These are phyloP conservation scores for Pulveroboletus sp. DNA, from an alignment of 768 basidiomycete genomes.

Conservation along the genomic window DNA sequence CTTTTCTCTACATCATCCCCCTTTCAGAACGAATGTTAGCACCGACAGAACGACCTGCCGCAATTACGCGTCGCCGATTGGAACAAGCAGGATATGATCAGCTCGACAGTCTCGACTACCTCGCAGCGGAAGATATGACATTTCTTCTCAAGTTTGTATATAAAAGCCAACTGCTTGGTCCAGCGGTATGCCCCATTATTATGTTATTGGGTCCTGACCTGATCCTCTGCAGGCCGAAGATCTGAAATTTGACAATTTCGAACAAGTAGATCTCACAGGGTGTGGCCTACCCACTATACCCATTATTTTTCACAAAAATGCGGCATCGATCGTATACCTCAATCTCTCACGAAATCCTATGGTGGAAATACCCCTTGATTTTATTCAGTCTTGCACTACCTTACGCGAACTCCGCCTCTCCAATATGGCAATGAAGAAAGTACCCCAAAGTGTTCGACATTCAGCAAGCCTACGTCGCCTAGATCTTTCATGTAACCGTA, in stretches of 20 bases:
- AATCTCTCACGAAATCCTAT: slow-evolving; percentile 92
- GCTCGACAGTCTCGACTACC: slow-evolving; percentile 70
- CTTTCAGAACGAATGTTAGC: slow-evolving; percentile 75
- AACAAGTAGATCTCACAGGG: slow-evolving; percentile 76
- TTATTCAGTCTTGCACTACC: slow-evolving; percentile 80
- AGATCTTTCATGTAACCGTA: slow-evolving; percentile 88
- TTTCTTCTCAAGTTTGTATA: slow-evolving; percentile 90
- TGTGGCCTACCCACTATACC: slow-evolving; percentile 84
- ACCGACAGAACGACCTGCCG: slow-evolving; percentile 76
- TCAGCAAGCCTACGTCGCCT: slow-evolving; percentile 70
- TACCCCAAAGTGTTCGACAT: slow-evolving; percentile 79
- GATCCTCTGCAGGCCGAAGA: slow-evolving; percentile 59
- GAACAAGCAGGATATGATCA: slow-evolving; percentile 87
- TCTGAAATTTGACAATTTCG: slow-evolving; percentile 62
- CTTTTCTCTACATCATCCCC: not conserved
- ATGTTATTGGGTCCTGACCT: not conserved
- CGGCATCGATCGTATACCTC: slow-evolving; percentile 77
- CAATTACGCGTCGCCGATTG: slow-evolving; percentile 76
- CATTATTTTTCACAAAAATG: slow-evolving; percentile 77
- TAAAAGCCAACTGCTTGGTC: slow-evolving; percentile 67
- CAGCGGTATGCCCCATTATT: slow-evolving; percentile 43
- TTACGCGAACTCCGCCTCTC: slow-evolving; percentile 83
- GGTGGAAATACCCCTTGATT: slow-evolving; percentile 94
- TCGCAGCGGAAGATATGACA: slow-evolving; percentile 73
- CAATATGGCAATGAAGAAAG: slow-evolving; percentile 91